These are phyloP conservation scores for Medicago ruthenica DNA, from an alignment of 306 rosid species.

Conservation along the genomic window DNA sequence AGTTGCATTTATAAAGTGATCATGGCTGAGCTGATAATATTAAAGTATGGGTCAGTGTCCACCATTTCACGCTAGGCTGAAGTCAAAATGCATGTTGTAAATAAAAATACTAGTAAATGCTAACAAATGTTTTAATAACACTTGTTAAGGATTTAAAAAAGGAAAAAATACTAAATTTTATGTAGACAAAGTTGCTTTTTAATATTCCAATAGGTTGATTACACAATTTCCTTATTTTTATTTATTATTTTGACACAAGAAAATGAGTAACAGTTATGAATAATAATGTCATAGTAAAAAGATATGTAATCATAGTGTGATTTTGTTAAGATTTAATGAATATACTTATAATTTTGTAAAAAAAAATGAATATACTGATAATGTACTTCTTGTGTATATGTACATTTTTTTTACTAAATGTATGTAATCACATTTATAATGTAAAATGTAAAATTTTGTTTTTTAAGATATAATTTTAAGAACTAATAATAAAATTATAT, in stretches of 20 bases:
- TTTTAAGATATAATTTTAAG: not conserved
- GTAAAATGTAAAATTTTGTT: not conserved
- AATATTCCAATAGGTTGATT: too few species aligned
- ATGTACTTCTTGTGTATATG: too few species aligned
- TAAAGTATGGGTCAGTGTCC: conserved; percentile 38
- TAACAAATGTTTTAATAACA: too few species aligned
- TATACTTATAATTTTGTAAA: too few species aligned
- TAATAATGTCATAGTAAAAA: not conserved
- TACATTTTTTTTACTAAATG: too few species aligned
- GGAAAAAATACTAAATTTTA: too few species aligned
- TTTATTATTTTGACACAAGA: not conserved
- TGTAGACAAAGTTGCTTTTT: too few species aligned
- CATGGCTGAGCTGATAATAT: not conserved
- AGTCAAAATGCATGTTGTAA: conserved; percentile 44
- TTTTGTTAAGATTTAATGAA: too few species aligned
- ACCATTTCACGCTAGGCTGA: conserved; percentile 39
- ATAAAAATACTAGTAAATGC: not conserved
- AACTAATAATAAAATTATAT: not conserved
- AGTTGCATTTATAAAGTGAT: conserved; percentile 27
- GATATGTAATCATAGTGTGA: too few species aligned
- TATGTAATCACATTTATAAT: not conserved
- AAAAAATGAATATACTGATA: too few species aligned
- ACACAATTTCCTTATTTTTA: too few species aligned
- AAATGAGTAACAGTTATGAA: not conserved
- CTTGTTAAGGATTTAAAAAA: too few species aligned